Base-by-base conservation (phyloP, 768 basidiomycete genomes). In the Leccinum sublutescens region DNA sequence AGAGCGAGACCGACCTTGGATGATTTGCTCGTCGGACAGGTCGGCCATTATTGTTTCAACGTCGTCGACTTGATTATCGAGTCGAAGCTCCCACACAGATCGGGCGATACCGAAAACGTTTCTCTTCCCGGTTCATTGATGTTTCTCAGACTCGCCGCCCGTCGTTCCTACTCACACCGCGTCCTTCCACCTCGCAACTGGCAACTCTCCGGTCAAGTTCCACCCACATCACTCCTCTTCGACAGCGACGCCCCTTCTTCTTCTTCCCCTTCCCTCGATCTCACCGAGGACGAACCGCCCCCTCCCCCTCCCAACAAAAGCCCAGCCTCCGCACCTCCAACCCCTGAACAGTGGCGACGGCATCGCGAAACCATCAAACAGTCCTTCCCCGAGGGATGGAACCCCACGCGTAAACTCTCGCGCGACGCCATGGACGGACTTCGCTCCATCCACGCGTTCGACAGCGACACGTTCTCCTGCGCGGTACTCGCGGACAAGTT, bases 341-440 rank as follows among this genome's bases (percentile, higher is more conserved):
- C 74, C 11, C 85, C 85, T 50, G 71, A 73, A 25, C 76, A 82
- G 68, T 79, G 78, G 77, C 74, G 72, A 59, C 72, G 68, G 21
- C 86, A 89, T 71, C 81, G 83, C 47, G 70, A 75, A 48, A 66
- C 74, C 11, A 76, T 89, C 59, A 80, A 79, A 56, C 76, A 81
- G 62, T 66, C 71, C 4, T 89, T 88, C 67, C 87, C 87, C 27
- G 71, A 75, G 10, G 87, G 87, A 49, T 95, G 92, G 92, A 76
- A 79, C 52, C 93, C 93, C 25, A 87, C 88, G 57, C 86, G 85
- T 66, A 91, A 91, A 69, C 70, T 95, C 55, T 90, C 90, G 14
- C 82, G 89, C 56, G 87, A 89, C 65, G 91, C 91, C 36, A 94
- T 94, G 91, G 86, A 88, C 62, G 85, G 87, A 15, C 72, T 95